Evolutionary conservation across 148 eudicot species (phyloP).

Genomic region (Camellia japonica): DNA sequence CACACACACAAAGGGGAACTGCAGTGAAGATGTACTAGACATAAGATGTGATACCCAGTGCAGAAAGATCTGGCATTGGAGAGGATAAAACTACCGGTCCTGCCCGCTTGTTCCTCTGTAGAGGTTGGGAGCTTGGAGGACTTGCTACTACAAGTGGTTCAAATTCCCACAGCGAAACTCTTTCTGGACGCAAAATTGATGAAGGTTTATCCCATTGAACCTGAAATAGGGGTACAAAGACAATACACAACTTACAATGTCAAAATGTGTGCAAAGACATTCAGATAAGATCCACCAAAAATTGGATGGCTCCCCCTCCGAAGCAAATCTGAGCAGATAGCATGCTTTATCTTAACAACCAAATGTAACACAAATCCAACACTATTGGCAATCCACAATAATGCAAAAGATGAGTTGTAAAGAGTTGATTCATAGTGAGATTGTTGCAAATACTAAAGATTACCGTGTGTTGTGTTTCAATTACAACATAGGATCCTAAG

Average conservation of each 20-base stretch:
- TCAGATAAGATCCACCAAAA: background rate
- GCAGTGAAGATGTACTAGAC: background rate
- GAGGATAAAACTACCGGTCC: conserved; percentile 47
- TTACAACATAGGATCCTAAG: too few relatives aligned
- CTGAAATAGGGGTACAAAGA: conserved; percentile 30
- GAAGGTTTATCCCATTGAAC: conserved; percentile 94
- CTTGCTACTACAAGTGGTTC: conserved; percentile 60
- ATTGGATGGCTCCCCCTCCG: background rate
- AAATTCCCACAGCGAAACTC: conserved; percentile 81
- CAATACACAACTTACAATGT: background rate
- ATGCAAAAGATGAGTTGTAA: too few relatives aligned
- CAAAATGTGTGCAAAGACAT: background rate
- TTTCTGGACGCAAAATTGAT: conserved; percentile 60
- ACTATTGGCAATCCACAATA: too few relatives aligned
- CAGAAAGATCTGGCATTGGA: conserved; percentile 43
- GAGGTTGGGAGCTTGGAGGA: conserved; percentile 45
- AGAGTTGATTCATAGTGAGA: too few relatives aligned
- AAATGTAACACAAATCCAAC: too few relatives aligned
- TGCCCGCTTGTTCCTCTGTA: conserved; percentile 55
- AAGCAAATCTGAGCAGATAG: too few relatives aligned
- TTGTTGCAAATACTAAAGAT: too few relatives aligned
- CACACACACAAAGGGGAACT: background rate
- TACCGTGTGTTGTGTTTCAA: too few relatives aligned
- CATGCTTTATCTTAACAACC: too few relatives aligned
- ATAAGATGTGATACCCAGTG: conserved; percentile 40